phyloP scores from a whole-genome alignment of 805 yeast genomes.

The Maudiozyma barnettii region DNA sequence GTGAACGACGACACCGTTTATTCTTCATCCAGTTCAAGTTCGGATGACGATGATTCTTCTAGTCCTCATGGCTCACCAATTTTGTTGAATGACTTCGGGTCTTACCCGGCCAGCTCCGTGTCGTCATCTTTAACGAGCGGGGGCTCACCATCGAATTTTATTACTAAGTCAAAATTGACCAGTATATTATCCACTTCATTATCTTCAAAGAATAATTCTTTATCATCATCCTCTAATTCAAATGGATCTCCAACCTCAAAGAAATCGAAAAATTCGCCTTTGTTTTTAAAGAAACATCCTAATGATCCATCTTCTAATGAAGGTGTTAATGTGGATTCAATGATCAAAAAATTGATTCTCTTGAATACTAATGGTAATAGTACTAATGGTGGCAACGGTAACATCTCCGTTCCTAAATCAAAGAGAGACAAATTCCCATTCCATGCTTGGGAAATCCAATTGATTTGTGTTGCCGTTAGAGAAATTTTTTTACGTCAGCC shows the following conservation, averaged over 20 bases:
- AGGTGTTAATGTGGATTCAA: constrained; percentile 46
- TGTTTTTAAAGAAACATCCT: constrained; percentile 24
- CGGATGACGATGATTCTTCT: constrained; percentile 4
- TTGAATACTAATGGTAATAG: constrained; percentile 20
- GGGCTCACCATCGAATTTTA: constrained; percentile 1
- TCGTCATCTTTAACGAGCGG: constrained; percentile 4
- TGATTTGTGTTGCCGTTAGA: constrained; percentile 48
- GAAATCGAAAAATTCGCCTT: constrained; percentile 4
- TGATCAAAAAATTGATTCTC: constrained; percentile 51
- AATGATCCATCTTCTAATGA: constrained; percentile 22
- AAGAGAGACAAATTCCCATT: constrained; percentile 36
- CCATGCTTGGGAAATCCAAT: constrained; percentile 44
- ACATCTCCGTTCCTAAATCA: constrained; percentile 14
- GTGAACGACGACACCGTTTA: neutral
- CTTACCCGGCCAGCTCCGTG: neutral
- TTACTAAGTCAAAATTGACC: constrained; percentile 1
- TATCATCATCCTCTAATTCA: constrained; percentile 4
- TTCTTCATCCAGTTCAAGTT: neutral
- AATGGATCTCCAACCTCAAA: neutral
- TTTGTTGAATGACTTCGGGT: neutral
- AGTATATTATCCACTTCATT: constrained; percentile 2
- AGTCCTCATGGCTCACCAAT: neutral
- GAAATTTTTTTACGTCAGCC: constrained; percentile 58
- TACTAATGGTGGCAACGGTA: constrained; percentile 11
- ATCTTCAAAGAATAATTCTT: neutral